A percentile compares a stretch with the other conserved stretches of the same genome.
Conservation (phyloP, 371 early-diverging fungal genomes). For the Mucor sp. region DNA sequence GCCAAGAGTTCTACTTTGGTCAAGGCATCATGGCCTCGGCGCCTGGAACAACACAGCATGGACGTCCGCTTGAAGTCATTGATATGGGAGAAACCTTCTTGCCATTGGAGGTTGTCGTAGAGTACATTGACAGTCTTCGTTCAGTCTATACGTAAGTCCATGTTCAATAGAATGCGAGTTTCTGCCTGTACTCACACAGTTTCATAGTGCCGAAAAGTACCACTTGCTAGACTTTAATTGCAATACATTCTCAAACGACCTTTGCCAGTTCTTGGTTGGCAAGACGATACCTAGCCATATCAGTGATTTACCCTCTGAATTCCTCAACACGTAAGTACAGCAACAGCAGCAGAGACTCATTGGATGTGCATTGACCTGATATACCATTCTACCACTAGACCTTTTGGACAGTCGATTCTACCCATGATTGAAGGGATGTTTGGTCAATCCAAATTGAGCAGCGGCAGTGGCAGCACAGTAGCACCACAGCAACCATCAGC, state of each 20-base stretch:
- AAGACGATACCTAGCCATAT: conserved; percentile 77
- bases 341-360: neutral
- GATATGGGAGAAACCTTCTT: conserved; percentile 85
- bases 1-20: conserved; percentile 86
- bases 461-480: neutral
- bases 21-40: conserved; percentile 64
- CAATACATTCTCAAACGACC: conserved; percentile 76
- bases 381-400: conserved; percentile 53
- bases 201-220: conserved; percentile 70
- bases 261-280: conserved; percentile 83
- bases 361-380: neutral
- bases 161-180: too few species aligned
- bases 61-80: conserved; percentile 68
- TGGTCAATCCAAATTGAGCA: conserved; percentile 52
- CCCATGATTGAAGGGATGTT: conserved; percentile 86
- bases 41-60: conserved; percentile 74
- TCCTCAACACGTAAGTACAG: conserved; percentile 62
- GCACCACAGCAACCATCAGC: conserved; percentile 9
- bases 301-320: conserved; percentile 67
- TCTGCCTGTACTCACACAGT: too few species aligned
- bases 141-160: conserved; percentile 63
- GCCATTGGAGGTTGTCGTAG: conserved; percentile 77
- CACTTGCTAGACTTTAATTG: conserved; percentile 92
- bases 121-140: conserved; percentile 74
- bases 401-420: conserved; percentile 75